A percentile compares a stretch with the other conserved stretches of the same genome.
phyloP scores from a whole-genome alignment of 257 asterid species.

The Nicotiana paniculata region DNA sequence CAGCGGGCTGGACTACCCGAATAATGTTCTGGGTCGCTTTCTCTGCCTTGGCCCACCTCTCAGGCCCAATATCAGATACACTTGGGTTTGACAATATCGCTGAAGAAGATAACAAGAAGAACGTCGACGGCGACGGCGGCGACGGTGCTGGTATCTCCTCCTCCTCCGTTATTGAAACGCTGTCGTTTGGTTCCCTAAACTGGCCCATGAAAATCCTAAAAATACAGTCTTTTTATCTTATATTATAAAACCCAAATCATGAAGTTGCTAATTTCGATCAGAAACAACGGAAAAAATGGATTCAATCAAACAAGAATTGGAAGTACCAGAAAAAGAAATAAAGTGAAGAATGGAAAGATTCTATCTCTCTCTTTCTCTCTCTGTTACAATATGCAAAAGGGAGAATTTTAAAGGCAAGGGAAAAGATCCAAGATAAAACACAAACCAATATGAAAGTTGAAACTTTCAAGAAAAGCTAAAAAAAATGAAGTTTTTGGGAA shows the following conservation, averaged over 20 bases:
- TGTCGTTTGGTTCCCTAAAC: constrained; percentile 2
- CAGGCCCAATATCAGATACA: constrained; percentile 8
- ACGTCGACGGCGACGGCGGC: not conserved
- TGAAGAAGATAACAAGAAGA: not conserved
- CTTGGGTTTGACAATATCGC: not conserved
- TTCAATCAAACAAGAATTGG: not conserved
- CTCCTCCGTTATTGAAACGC: not conserved
- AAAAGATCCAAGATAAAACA: not conserved
- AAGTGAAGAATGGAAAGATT: constrained; percentile 1
- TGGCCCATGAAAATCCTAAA: constrained; percentile 6
- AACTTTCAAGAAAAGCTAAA: not conserved
- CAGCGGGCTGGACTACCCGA: constrained; percentile 20
- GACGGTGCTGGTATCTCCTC: constrained; percentile 10
- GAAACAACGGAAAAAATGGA: not conserved
- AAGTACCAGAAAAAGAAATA: not conserved
- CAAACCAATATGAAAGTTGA: not conserved
- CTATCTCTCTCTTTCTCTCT: not conserved
- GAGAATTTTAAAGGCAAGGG: not conserved
- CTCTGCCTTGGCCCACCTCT: constrained; percentile 18
- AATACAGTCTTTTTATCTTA: not conserved
- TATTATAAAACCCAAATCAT: not conserved
- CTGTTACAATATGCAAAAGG: not conserved
- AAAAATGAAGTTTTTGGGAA: not conserved
- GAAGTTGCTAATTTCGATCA: not conserved
- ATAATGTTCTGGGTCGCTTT: constrained; percentile 11